Conservation (phyloP, 2,329 filamentous ascomycete species). For the Beauveria varroae region DNA sequence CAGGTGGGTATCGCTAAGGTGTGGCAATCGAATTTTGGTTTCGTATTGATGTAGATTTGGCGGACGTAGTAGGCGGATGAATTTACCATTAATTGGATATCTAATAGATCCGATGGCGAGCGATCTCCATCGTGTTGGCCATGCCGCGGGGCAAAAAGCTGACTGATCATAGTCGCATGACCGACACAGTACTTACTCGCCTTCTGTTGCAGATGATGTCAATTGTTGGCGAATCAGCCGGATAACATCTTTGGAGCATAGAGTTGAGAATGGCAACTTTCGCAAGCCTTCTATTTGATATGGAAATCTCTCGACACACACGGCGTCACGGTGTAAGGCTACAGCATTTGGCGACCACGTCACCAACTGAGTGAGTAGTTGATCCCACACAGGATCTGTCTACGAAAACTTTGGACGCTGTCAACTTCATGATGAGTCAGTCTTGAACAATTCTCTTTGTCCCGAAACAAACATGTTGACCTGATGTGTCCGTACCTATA, state of each 20-base stretch:
- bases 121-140: constrained; percentile 3
- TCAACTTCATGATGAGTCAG: too few relatives aligned
- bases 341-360: too few relatives aligned
- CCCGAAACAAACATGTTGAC: too few relatives aligned
- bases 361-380: too few relatives aligned
- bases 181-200: not conserved
- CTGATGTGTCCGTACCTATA: too few relatives aligned
- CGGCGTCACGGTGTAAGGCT: not conserved
- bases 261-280: not conserved
- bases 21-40: too few relatives aligned
- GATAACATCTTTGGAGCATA: not conserved
- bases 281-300: not conserved
- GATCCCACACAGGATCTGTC: too few relatives aligned
- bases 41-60: not conserved
- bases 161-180: not conserved
- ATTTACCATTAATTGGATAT: not conserved
- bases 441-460: too few relatives aligned
- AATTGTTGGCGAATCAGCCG: not conserved
- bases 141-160: constrained; percentile 10
- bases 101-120: not conserved
- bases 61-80: not conserved
- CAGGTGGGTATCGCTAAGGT: not conserved
- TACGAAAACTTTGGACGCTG: too few relatives aligned
- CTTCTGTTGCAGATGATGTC: not conserved
- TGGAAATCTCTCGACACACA: not conserved